Evolutionary conservation across 78 protist species (phyloP), one percentile per base, ranked within the genome.

Genomic region (Planoprotostelium fungivorum): DNA sequence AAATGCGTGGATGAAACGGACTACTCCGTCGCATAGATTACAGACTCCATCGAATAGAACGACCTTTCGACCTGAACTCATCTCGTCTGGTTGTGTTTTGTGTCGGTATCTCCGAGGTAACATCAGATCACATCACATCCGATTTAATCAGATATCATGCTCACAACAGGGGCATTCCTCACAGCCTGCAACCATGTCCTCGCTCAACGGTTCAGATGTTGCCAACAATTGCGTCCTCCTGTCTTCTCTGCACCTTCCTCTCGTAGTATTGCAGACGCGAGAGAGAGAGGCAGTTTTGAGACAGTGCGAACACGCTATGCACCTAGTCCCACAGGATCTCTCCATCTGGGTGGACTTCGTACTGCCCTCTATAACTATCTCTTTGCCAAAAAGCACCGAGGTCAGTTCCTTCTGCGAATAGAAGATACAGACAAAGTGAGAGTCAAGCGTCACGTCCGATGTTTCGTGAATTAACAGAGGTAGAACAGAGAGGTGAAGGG

Each of bases 311-410:
- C 93, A 38, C 92, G 98, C 90, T 96, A 92, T 89, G 98, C 98
- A 29, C 98, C 98, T n/a, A 92, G 95, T 85, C 98, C 98, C 37
- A 96, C 98, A 0, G 98, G 98, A 9, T 37, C 31, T 63, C 87
- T 96, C 39, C 97, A 96, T 91, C 89, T 96, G n/a, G 98, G 98
- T 35, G 97, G 96, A 10, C 73, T 96, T 85, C 90, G 98, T 34
- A 96, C 98, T 29, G 97, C 97, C 16, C 90, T 96, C 39, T 95
- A 89, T 91, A 96, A 96, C 88, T 94, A 94, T 37, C 88, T 96
- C 29, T 94, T 95, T 84, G 96, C 96, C 35, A 97, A 93, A 34
- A 63, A 90, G 91, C 85, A 91, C 34, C 86, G 87, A 1, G 98
- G 97, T 34, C 89, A 39, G 28, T 89, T 94, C 36, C 35, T 96